Evolutionary conservation across 495 filamentous ascomycete species (phyloP).

Genomic region (Rhypophila decipiens): DNA sequence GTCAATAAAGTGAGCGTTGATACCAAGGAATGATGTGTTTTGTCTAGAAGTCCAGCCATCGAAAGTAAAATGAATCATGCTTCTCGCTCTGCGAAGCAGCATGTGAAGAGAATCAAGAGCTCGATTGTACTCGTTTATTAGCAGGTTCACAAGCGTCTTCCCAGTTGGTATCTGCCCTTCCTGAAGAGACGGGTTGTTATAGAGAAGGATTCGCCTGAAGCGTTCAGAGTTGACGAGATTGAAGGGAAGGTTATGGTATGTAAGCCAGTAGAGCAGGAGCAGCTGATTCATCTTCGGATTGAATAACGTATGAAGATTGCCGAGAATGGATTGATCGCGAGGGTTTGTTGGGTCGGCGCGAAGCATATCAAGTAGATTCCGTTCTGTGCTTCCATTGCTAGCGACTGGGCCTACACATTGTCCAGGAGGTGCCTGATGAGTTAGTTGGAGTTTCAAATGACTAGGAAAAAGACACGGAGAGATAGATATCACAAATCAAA

Average conservation of each 20-base stretch:
- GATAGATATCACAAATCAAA: neutral
- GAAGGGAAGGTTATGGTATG: neutral
- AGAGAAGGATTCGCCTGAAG: neutral
- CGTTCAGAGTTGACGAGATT: neutral
- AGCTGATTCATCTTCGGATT: neutral
- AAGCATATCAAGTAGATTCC: neutral
- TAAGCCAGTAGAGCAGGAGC: neutral
- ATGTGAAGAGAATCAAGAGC: no score
- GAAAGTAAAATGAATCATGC: no score
- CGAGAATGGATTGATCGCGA: neutral
- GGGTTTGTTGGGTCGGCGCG: neutral
- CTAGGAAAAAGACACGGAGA: neutral
- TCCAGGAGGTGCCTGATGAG: neutral
- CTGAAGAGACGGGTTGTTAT: neutral
- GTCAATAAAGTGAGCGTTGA: no score
- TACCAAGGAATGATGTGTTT: no score
- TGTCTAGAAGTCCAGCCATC: no score
- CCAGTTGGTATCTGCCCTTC: neutral
- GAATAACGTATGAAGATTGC: neutral
- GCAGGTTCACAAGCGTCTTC: no score
- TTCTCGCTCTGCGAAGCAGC: no score
- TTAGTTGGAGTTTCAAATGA: neutral
- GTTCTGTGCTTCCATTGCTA: neutral
- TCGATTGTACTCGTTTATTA: no score
- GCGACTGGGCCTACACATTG: neutral